phyloP scores from a whole-genome alignment of 495 filamentous ascomycete genomes.

The Aspergillus diversus region DNA sequence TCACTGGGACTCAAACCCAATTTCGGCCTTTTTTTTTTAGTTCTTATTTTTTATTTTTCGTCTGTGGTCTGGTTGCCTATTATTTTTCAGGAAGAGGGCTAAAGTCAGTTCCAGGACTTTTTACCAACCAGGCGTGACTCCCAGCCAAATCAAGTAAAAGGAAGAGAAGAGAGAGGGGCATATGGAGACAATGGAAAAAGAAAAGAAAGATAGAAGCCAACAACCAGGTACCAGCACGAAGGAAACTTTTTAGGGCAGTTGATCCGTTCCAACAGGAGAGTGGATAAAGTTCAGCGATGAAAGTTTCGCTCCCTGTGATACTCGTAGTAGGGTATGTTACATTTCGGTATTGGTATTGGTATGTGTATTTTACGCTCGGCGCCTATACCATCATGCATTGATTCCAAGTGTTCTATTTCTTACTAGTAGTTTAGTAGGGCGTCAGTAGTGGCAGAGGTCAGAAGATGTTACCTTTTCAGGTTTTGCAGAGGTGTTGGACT shows the following conservation, averaged over 20 bases:
- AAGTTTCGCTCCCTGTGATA: not conserved
- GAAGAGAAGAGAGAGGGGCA: conserved; percentile 2
- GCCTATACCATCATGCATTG: too few species aligned
- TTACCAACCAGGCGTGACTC: too few species aligned
- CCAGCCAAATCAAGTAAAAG: conserved; percentile 5
- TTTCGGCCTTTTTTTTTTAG: too few species aligned
- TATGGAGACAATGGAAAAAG: not conserved
- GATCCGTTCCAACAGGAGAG: conserved; percentile 11
- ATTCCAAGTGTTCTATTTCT: too few species aligned
- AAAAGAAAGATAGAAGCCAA: not conserved
- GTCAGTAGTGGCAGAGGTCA: too few species aligned
- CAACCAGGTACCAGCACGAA: conserved; percentile 14
- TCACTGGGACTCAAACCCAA: too few species aligned
- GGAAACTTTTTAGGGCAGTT: conserved; percentile 13
- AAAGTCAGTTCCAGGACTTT: not conserved
- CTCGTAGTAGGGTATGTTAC: not conserved
- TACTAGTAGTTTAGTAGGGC: too few species aligned
- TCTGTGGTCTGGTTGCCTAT: not conserved
- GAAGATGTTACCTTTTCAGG: too few species aligned
- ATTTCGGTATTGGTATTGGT: not conserved
- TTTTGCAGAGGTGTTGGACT: too few species aligned
- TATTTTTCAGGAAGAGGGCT: not conserved
- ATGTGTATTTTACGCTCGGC: not conserved
- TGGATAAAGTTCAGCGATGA: conserved; percentile 6
- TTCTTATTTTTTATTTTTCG: too few species aligned